Evolutionary conservation across 1,139 yeast species (phyloP).

Genomic region (Kodamaea alishanica): DNA sequence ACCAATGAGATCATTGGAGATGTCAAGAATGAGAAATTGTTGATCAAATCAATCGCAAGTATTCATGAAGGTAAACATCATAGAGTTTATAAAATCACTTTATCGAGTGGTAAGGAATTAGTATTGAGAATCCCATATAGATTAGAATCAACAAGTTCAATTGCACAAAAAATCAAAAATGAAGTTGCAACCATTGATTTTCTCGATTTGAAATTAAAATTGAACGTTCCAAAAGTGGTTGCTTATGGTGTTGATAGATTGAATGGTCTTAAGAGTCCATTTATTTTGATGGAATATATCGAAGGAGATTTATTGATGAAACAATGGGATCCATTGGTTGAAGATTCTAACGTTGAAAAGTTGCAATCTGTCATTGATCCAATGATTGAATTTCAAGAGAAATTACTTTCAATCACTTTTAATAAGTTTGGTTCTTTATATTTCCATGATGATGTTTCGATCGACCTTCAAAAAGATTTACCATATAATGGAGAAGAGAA

Average conservation of each 20-base stretch:
- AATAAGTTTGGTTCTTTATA: slow-evolving; percentile 79
- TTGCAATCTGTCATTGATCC: slow-evolving; percentile 59
- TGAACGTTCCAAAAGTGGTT: slow-evolving; percentile 68
- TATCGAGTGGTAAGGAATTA: slow-evolving; percentile 59
- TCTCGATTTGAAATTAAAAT: slow-evolving; percentile 49
- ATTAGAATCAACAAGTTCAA: slow-evolving; percentile 58
- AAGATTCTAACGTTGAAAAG: slow-evolving; percentile 38
- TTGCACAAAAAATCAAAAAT: slow-evolving; percentile 67
- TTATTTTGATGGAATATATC: slow-evolving; percentile 72
- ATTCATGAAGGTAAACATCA: slow-evolving; percentile 94
- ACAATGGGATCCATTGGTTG: slow-evolving; percentile 78
- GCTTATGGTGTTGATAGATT: slow-evolving; percentile 64
- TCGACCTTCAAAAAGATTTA: slow-evolving; percentile 33
- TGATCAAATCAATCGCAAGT: slow-evolving; percentile 70
- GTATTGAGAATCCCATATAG: slow-evolving; percentile 85
- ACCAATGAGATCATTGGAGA: slow-evolving; percentile 40
- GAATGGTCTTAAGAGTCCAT: slow-evolving; percentile 69
- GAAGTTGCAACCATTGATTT: slow-evolving; percentile 95
- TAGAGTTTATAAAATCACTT: slow-evolving; percentile 69
- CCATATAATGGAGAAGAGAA: slow-evolving; percentile 70
- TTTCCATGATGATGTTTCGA: slow-evolving; percentile 59
- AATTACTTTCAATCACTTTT: slow-evolving; percentile 52
- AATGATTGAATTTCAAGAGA: slow-evolving; percentile 56
- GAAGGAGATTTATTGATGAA: slow-evolving; percentile 83
- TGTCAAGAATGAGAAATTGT: slow-evolving; percentile 35